Evolutionary conservation across 495 filamentous ascomycete species (phyloP).

Genomic region (Hypomontagnella submonticulosa): DNA sequence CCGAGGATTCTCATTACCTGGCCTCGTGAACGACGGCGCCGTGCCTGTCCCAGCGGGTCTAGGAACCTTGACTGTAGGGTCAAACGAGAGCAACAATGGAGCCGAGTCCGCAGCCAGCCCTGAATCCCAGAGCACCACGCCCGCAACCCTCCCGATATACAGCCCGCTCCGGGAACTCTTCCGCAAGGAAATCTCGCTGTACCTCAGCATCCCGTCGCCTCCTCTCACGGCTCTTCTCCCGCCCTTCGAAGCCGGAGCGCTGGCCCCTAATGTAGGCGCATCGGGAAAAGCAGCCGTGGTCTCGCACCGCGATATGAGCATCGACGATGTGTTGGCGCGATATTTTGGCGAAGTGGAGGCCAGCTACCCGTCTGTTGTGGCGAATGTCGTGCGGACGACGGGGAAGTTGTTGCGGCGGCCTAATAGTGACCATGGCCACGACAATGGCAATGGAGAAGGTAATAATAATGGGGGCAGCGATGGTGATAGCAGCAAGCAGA

Average conservation of each 20-base stretch:
- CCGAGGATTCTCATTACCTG: conserved; percentile 81
- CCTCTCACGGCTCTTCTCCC: conserved; percentile 63
- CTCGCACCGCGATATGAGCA: conserved; percentile 79
- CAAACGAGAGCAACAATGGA: too few relatives aligned
- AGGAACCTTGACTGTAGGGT: too few relatives aligned
- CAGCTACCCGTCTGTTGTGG: conserved; percentile 90
- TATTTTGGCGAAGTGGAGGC: conserved; percentile 90
- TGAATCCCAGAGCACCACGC: background rate
- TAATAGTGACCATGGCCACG: background rate
- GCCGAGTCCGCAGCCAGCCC: too few relatives aligned
- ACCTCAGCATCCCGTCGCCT: conserved; percentile 62
- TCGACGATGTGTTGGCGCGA: conserved; percentile 88
- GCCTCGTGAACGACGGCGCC: conserved; percentile 79
- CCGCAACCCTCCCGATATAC: conserved; percentile 54
- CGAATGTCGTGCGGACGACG: conserved; percentile 90
- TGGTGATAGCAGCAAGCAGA: background rate
- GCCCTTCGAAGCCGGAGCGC: conserved; percentile 15
- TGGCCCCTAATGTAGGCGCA: conserved; percentile 17
- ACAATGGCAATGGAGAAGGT: background rate
- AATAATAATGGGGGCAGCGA: background rate
- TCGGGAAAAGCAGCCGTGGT: conserved; percentile 56
- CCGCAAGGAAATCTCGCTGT: conserved; percentile 77
- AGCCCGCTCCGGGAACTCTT: conserved; percentile 86
- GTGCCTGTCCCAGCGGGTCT: conserved; percentile 70
- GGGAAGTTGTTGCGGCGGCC: conserved; percentile 70